Base-by-base conservation (phyloP, 768 basidiomycete species). In the Amanita exitialis region DNA sequence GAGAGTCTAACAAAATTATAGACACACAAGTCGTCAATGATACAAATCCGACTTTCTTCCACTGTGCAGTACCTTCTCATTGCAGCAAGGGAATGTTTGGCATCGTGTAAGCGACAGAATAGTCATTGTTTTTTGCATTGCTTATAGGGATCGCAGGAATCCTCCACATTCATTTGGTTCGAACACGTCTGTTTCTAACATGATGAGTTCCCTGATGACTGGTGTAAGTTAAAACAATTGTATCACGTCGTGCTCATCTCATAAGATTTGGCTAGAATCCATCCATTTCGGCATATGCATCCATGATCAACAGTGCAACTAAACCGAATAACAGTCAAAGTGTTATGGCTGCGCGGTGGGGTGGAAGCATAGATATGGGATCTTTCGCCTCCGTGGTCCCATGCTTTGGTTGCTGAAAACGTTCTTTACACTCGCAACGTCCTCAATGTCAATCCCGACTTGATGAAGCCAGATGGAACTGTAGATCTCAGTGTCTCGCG, bases 81-180 rank as follows among this genome's bases (percentile, higher is more conserved):
- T 90, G 89, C 63, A 64, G 78, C 62, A 82, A 86, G 74, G 89
- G 87, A 59, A 90, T 90, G 86, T 90, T 87, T 62, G 86, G 85
- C 68, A 76, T 85, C 68, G 80, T 86, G 76, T 78, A 59, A 53
- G 68, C 62, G 12, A 16, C 15, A 1, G 18, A 35, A 20, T 42
- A 30, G 38, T 32, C 28, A 43, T 15, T 3, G 28, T 35, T 23
- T 28, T 41, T 6, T 23, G 9, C 42, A 5, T 18, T 44, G 52
- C 45, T 62, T 50, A 49, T 52, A 27, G 20, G 36, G 25, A n/a
- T 16, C 37, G 18, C 38, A 77, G 76, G 58, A 84, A 86, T 70
- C 78, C 81, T 15, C 72, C 76, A 23, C 79, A 70, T 63, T 74
- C 70, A 27, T 62, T 68, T 49, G 69, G 64, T 42, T 58, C 73